phyloP scores from a whole-genome alignment of 78 protist species.

The Polysphondylium violaceum region DNA sequence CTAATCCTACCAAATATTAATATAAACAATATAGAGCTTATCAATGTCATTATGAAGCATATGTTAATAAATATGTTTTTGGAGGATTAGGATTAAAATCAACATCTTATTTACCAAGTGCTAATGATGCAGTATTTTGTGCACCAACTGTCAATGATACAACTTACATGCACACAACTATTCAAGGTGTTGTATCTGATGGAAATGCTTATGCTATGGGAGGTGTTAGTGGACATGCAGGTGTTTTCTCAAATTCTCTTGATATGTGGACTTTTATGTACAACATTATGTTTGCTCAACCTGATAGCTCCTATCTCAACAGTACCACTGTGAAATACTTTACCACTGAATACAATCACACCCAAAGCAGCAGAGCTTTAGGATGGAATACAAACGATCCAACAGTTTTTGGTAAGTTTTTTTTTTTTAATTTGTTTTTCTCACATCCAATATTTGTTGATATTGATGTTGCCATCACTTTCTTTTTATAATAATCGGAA shows the following conservation, averaged over 20 bases:
- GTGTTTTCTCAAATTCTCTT: conserved; percentile 81
- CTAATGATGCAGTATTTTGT: not conserved
- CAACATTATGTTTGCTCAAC: conserved; percentile 29
- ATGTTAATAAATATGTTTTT: conserved; percentile 78
- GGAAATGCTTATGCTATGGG: conserved; percentile 92
- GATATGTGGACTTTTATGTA: conserved; percentile 69
- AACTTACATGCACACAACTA: conserved; percentile 71
- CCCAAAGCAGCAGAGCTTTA: conserved; percentile 78
- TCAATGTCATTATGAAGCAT: conserved; percentile 90
- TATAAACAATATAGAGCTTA: too few relatives aligned
- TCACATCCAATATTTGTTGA: not conserved
- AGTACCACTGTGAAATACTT: conserved; percentile 78
- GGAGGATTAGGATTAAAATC: not conserved
- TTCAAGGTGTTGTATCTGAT: conserved; percentile 89
- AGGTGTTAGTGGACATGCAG: conserved; percentile 93
- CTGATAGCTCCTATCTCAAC: conserved; percentile 54
- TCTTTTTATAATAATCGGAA: too few relatives aligned
- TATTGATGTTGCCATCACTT: too few relatives aligned
- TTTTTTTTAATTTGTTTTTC: not conserved
- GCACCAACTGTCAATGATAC: conserved; percentile 89
- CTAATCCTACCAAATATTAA: too few relatives aligned
- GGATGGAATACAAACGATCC: conserved; percentile 83
- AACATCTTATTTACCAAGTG: conserved; percentile 77
- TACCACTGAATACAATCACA: conserved; percentile 73
- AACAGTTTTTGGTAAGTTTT: conserved; percentile 64